Conservation (phyloP, 768 basidiomycete genomes). For the Boletellus ananas region DNA sequence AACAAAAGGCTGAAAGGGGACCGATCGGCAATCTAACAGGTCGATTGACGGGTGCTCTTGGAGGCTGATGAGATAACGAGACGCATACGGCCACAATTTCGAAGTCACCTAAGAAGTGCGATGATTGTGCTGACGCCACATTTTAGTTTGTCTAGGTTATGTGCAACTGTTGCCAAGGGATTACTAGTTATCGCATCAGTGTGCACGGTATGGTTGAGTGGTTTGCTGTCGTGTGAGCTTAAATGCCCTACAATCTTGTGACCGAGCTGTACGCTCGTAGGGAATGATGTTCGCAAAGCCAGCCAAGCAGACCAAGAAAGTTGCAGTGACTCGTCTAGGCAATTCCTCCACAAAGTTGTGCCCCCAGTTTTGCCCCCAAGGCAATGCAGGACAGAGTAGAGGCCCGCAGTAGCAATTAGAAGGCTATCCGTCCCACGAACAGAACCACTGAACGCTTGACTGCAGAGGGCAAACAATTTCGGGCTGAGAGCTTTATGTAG, state of each 20-base stretch:
- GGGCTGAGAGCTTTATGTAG: slow-evolving; percentile 54
- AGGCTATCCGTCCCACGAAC: slow-evolving; percentile 36
- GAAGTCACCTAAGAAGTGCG: slow-evolving; percentile 51
- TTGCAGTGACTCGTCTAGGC: slow-evolving; percentile 62
- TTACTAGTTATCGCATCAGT: slow-evolving; percentile 35
- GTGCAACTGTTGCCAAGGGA: slow-evolving; percentile 46
- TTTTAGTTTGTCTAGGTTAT: slow-evolving; percentile 59
- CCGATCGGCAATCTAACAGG: slow-evolving; percentile 73
- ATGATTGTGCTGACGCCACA: slow-evolving; percentile 49
- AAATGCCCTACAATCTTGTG: slow-evolving; percentile 5
- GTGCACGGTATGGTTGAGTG: slow-evolving; percentile 6
- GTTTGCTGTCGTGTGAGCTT: slow-evolving; percentile 9
- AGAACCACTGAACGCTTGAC: slow-evolving; percentile 56
- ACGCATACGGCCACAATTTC: neutral
- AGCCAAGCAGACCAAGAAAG: slow-evolving; percentile 64
- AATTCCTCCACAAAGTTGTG: slow-evolving; percentile 68
- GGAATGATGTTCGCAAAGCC: slow-evolving; percentile 58
- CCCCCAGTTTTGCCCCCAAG: slow-evolving; percentile 81
- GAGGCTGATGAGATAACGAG: slow-evolving; percentile 1
- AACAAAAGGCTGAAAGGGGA: slow-evolving; percentile 48
- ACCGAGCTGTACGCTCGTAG: slow-evolving; percentile 32
- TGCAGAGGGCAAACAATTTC: slow-evolving; percentile 48
- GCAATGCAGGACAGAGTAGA: slow-evolving; percentile 62
- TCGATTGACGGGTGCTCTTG: slow-evolving; percentile 52
- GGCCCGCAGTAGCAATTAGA: slow-evolving; percentile 47